Evolutionary conservation across 208 protist species (phyloP), one percentile per base, ranked within the genome.

Genomic region (Leptomonas seymouri): DNA sequence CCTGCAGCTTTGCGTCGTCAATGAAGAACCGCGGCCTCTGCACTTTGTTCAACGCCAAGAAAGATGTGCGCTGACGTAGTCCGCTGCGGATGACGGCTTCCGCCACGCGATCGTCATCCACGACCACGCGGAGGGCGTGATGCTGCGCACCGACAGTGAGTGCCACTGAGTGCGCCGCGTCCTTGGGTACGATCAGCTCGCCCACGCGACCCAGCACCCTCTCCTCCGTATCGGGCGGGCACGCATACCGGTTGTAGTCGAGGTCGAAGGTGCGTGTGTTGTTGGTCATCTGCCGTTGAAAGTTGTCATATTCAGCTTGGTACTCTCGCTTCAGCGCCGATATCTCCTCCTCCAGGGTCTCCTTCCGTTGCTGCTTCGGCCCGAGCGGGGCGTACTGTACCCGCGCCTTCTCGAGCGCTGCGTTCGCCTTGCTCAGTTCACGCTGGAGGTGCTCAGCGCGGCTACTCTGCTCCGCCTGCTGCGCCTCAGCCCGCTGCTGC

Each of bases 41-140:
- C 53, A 91, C 68, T 71, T 91, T 82, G 78, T 99, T 99, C 8
- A 99, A 85, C n/a, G 99, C 99, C 21, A 99, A 87, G 75, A 99
- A 97, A 6, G 98, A 98, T 0, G 99, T 97, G 36, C 98, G 86
- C 53, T 94, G 82, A 21, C 91, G 89, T 30, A 99, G 84, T 21
- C 93, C 72, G 61, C 91, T 93, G 25, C 93, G 85, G 18, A 99
- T 92, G 27, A 99, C 84, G 23, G 85, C 61, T 58, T 97, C 91
- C 18, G 93, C 98, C 8, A 93, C 97, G 20, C 81, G 58, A 50
- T 99, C 98, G 55, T 59, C 96, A 44, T 97, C 89, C n/a, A 99
- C 94, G 23, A 99, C 88, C 21, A 99, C 89, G 49, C 99, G 93
- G 73, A 98, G 93, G 2, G 99, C 87, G 46, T 93, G 83, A 39